Evolutionary conservation across 306 rosid genomes (phyloP).

Genomic region (Acacia crassicarpa): DNA sequence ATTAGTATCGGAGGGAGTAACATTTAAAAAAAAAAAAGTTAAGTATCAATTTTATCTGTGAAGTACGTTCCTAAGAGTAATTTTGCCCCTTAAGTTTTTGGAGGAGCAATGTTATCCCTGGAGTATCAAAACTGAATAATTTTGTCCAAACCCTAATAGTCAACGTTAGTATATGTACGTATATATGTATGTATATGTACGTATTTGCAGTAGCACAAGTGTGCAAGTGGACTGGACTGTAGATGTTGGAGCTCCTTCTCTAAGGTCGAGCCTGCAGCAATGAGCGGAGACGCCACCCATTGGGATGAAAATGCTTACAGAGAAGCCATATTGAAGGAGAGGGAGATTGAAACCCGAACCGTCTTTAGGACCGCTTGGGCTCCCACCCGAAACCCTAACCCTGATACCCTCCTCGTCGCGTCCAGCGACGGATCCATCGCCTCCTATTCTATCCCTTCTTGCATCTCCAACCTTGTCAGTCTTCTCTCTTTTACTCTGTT

Average conservation of each 20-base stretch:
- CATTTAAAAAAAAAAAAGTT: no score
- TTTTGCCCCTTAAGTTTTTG: no score
- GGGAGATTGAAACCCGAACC: slow-evolving; percentile 78
- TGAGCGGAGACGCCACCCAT: slow-evolving; percentile 77
- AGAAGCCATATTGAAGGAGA: slow-evolving; percentile 62
- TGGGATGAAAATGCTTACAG: slow-evolving; percentile 89
- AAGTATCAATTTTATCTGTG: no score
- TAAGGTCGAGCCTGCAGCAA: slow-evolving; percentile 18
- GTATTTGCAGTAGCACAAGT: not conserved
- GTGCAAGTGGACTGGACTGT: not conserved
- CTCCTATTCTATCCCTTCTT: slow-evolving; percentile 66
- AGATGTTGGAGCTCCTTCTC: not conserved
- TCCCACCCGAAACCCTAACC: slow-evolving; percentile 57
- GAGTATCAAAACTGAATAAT: no score
- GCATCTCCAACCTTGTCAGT: slow-evolving; percentile 61
- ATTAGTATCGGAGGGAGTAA: no score
- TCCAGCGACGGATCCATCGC: slow-evolving; percentile 90
- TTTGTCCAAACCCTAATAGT: no score
- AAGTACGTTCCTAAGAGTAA: no score
- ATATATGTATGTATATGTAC: no score
- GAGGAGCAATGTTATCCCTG: no score
- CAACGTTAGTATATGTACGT: no score
- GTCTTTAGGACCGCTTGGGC: slow-evolving; percentile 90
- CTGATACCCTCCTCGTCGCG: slow-evolving; percentile 64
- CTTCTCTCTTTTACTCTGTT: not conserved